Evolutionary conservation across 768 basidiomycete genomes (phyloP), one percentile per base, ranked within the genome.

Genomic region (Cystofilobasidium bisporidii): DNA sequence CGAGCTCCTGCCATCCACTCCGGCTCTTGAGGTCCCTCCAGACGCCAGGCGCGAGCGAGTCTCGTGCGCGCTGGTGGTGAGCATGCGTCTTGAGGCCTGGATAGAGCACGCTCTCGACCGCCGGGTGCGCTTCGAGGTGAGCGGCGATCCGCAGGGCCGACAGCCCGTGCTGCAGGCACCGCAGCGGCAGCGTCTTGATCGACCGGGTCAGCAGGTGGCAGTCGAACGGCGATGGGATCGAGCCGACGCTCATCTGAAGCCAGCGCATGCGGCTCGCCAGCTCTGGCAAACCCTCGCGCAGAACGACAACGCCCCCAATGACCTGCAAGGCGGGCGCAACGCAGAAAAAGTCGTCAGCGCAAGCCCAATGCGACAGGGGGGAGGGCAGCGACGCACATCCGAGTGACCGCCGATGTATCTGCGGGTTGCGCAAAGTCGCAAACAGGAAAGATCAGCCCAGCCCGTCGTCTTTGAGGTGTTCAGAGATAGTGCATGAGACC

Each of bases 171-270:
- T 86, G 83, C 67, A 87, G 84, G 85, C 92, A 89, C 28, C 94
- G 84, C 4, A 98, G 80, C 64, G 87, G 84, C 1, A 98, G 84
- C 14, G 94, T 98, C 81, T 97, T 97, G 67, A 86, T 83, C 9
- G 91, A 91, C 20, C 93, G 84, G 76, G 89, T 87, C 8, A 87
- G 87, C 57, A 97, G 84, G 87, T 89, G 94, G 72, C 81, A 86
- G 76, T 99, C 94, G 74, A 88, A 86, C 6, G 93, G 79, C 14
- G 56, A 30, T 4, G 65, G 61, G 50, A 56, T 48, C 12, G 17
- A 24, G 20, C 62, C 64, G 47, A 90, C 28, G 9, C 5, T 87
- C 73, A 93, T 93, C 72, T 96, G 93, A 0, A 96, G 81, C 82
- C 92, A 98, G 0, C 87, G 83, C 26, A 97, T 81, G 62, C 81